Percentiles rank a stretch among this genome's conserved stretches.
Conservation (phyloP, 2,329 filamentous ascomycete species). For the Aspergillus neoniger region DNA sequence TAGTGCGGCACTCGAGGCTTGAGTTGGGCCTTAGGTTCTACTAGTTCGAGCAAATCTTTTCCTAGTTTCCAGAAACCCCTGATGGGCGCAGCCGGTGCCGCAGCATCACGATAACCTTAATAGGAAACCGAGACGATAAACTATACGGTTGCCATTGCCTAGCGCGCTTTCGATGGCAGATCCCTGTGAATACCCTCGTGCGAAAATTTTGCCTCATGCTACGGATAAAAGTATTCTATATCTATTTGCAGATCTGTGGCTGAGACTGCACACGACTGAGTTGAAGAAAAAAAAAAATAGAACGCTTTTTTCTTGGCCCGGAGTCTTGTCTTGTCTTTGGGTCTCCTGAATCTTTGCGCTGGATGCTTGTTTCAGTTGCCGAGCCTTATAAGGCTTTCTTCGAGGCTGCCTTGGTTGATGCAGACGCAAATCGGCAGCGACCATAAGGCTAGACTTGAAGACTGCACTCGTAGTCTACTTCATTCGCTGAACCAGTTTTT, state of each 20-base stretch:
- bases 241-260: not conserved
- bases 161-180: not conserved
- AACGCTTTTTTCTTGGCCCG: not conserved
- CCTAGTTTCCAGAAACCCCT: not conserved
- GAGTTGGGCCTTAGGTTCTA: not conserved
- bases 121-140: conserved; percentile 9
- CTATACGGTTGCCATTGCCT: not conserved
- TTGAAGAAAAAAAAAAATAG: not conserved
- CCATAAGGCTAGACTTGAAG: not conserved
- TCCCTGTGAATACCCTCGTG: not conserved
- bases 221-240: not conserved
- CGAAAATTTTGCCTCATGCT: not conserved
- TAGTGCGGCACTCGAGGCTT: not conserved
- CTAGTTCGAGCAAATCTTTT: not conserved
- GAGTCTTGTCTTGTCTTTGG: not conserved
- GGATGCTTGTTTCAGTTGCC: not conserved
- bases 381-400: not conserved
- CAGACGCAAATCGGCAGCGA: not conserved
- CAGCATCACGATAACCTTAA: conserved; percentile 8
- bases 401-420: not conserved
- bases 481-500: no score
- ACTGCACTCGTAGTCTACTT: no score
- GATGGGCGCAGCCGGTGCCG: not conserved
- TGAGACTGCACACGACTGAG: not conserved
- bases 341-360: no score